Conservation (phyloP, 2,329 filamentous ascomycete species). For the Hymenoscyphus fraxineus region DNA sequence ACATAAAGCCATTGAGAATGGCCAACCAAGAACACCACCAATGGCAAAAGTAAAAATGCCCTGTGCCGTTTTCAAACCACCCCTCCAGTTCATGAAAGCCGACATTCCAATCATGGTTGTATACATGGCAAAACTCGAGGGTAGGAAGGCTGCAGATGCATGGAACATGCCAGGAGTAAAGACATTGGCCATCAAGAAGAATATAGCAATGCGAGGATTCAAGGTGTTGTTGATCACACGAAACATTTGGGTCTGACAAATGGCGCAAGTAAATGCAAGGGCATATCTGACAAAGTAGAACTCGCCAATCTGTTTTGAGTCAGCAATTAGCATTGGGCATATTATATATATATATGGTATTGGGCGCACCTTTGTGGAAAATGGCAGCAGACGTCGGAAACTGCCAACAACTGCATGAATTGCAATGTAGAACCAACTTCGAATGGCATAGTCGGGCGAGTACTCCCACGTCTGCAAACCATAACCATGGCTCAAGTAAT, state of each 20-base stretch:
- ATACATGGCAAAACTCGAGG: constrained; percentile 97
- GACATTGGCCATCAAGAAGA: constrained; percentile 74
- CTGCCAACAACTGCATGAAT: constrained; percentile 73
- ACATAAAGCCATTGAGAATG: constrained; percentile 80
- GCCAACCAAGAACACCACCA: constrained; percentile 87
- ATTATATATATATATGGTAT: too few relatives aligned
- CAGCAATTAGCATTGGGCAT: constrained; percentile 11
- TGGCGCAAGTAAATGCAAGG: constrained; percentile 72
- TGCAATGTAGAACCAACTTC: constrained; percentile 87
- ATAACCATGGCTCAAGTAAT: constrained; percentile 89
- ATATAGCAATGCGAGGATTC: constrained; percentile 77
- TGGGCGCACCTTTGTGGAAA: constrained; percentile 52
- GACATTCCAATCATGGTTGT: constrained; percentile 80
- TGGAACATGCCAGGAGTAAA: constrained; percentile 92
- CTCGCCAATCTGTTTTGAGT: constrained; percentile 51
- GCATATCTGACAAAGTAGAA: constrained; percentile 83
- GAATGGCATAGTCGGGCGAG: constrained; percentile 88
- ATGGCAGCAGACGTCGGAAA: constrained; percentile 59
- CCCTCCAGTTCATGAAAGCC: constrained; percentile 86
- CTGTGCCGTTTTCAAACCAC: constrained; percentile 71
- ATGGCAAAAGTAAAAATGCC: constrained; percentile 90
- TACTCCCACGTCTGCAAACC: constrained; percentile 99
- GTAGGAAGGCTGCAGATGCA: constrained; percentile 79
- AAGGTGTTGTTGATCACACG: constrained; percentile 71
- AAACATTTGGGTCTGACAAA: constrained; percentile 80